Evolutionary conservation across 257 asterid genomes (phyloP).

Genomic region (Capsicum chinense): DNA sequence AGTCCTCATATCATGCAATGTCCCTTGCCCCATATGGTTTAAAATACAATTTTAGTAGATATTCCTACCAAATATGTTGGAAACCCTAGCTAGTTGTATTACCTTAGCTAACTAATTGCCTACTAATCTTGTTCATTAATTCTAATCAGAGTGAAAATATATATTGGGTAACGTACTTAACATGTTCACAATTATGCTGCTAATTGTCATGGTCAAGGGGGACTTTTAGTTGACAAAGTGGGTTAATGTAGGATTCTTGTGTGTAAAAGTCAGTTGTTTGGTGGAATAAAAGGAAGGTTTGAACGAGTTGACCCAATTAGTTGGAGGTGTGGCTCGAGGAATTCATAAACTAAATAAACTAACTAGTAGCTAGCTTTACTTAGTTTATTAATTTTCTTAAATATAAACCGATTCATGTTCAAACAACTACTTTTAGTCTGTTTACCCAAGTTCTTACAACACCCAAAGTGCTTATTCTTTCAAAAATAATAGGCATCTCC

Average conservation of each 20-base stretch:
- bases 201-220: conserved; percentile 37
- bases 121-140: background rate
- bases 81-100: conserved; percentile 14
- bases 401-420: background rate
- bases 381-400: background rate
- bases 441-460: background rate
- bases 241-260: conserved; percentile 38
- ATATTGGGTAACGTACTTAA: background rate
- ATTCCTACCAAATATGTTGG: background rate
- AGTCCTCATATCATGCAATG: conserved; percentile 42
- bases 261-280: conserved; percentile 30
- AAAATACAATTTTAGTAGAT: background rate
- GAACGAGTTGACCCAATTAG: conserved; percentile 41
- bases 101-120: background rate
- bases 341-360: too few relatives aligned
- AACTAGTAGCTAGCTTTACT: too few relatives aligned
- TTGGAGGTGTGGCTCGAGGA: conserved; percentile 67
- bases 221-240: conserved; percentile 32
- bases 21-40: conserved; percentile 29
- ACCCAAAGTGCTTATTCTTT: background rate
- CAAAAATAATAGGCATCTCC: too few relatives aligned
- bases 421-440: background rate
- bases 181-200: conserved; percentile 30
- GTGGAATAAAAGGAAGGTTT: conserved; percentile 44
- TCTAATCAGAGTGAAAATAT: background rate